Evolutionary conservation across 768 basidiomycete genomes (phyloP).

Genomic region (Heimioporus sp.): DNA sequence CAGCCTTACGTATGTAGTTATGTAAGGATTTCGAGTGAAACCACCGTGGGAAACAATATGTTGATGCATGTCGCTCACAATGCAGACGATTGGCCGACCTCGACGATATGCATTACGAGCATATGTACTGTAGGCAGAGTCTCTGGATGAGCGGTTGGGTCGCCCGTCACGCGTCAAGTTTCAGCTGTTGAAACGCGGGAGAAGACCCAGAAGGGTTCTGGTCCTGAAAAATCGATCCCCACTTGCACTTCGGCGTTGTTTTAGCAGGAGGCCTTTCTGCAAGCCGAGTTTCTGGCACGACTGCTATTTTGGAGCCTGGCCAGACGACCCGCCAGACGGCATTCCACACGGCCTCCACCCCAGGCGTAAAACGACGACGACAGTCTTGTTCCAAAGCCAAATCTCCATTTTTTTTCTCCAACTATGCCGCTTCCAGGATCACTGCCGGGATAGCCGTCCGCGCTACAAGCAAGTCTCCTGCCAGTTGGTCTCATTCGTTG

Average conservation of each 20-base stretch:
- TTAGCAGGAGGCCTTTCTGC: slow-evolving; percentile 52
- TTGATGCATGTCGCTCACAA: no score
- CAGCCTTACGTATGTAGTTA: no score
- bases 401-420: slow-evolving; percentile 77
- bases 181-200: slow-evolving; percentile 60
- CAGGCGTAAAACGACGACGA: slow-evolving; percentile 69
- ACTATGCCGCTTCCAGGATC: slow-evolving; percentile 69
- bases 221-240: slow-evolving; percentile 68
- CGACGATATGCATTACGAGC: no score
- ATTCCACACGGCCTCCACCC: slow-evolving; percentile 71
- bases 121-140: slow-evolving; percentile 47
- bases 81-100: no score
- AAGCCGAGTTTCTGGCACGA: slow-evolving; percentile 57
- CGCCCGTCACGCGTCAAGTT: slow-evolving; percentile 28
- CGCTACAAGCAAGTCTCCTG: slow-evolving; percentile 37
- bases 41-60: no score
- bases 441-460: slow-evolving; percentile 53
- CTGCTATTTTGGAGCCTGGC: slow-evolving; percentile 61
- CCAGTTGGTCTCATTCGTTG: slow-evolving; percentile 34
- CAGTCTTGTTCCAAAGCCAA: slow-evolving; percentile 44
- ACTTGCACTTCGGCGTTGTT: slow-evolving; percentile 52
- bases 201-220: slow-evolving; percentile 62
- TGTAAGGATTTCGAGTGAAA: no score
- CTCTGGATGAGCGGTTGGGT: slow-evolving; percentile 72
- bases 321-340: slow-evolving; percentile 33